A percentile compares a stretch with the other conserved stretches of the same genome.
phyloP scores from a whole-genome alignment of 169 alveolate genomes.

The Eimeria necatrix region DNA sequence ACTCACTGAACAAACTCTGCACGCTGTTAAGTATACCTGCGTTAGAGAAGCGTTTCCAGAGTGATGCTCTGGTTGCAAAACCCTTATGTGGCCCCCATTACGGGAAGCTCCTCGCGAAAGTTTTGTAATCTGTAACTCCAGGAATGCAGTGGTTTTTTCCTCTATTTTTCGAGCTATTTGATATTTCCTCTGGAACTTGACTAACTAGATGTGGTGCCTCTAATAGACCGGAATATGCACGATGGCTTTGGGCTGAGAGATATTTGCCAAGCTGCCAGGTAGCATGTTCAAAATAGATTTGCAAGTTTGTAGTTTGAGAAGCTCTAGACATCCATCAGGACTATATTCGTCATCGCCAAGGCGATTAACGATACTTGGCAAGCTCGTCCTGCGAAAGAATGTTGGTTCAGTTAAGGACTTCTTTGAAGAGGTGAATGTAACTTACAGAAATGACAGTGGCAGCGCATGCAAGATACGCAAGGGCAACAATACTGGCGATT shows the following conservation, averaged over 20 bases:
- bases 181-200: neutral
- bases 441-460: conserved; percentile 80
- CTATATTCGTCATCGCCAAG: conserved; percentile 45
- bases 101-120: too few species aligned
- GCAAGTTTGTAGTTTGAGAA: conserved; percentile 13
- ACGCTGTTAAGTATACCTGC: too few species aligned
- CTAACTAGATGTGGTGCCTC: neutral
- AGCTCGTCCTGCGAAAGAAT: conserved; percentile 66
- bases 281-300: conserved; percentile 56
- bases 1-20: neutral
- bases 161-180: neutral
- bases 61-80: neutral
- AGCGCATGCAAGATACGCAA: conserved; percentile 79
- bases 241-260: neutral
- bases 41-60: neutral
- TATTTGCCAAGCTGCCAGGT: conserved; percentile 13
- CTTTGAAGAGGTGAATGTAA: neutral
- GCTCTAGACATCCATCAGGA: neutral
- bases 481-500: conserved; percentile 65
- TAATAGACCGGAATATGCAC: too few species aligned
- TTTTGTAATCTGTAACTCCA: neutral
- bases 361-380: conserved; percentile 65
- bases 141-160: neutral
- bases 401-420: neutral
- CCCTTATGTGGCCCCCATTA: too few species aligned